These are phyloP conservation scores for Sugiyamaella grinbergsii DNA, from an alignment of 1,139 yeast genomes.

Conservation along the genomic window DNA sequence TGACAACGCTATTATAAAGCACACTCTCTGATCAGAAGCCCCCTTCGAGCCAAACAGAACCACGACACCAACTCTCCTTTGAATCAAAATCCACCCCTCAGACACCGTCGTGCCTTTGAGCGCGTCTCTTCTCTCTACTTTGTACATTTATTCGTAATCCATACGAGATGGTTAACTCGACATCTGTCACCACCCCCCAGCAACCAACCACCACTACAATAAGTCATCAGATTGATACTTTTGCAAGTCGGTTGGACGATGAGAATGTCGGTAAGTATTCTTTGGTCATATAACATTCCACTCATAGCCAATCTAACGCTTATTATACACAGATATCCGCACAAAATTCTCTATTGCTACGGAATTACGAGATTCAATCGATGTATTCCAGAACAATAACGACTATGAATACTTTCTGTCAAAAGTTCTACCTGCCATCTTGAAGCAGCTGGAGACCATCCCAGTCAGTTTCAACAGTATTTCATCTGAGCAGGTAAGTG, in stretches of 20 bases:
- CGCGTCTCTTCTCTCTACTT: too few relatives aligned
- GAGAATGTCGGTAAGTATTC: constrained; percentile 38
- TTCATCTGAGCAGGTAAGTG: constrained; percentile 39
- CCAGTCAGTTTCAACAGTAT: constrained; percentile 63
- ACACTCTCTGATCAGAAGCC: too few relatives aligned
- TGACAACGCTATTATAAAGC: too few relatives aligned
- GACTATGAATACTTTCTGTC: constrained; percentile 60
- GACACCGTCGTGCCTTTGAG: too few relatives aligned
- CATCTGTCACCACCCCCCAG: too few relatives aligned
- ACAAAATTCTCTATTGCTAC: constrained; percentile 67
- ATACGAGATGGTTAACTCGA: not conserved
- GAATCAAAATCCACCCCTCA: too few relatives aligned
- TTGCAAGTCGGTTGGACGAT: constrained; percentile 60
- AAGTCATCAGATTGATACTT: constrained; percentile 54
- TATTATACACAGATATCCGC: constrained; percentile 49
- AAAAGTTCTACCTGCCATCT: constrained; percentile 40
- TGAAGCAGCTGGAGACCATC: constrained; percentile 56
- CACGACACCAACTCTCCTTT: too few relatives aligned
- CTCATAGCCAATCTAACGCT: not conserved
- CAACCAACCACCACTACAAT: constrained; percentile 5
- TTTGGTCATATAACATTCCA: not conserved
- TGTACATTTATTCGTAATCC: too few relatives aligned
- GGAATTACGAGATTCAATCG: constrained; percentile 84
- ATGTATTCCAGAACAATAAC: constrained; percentile 73
- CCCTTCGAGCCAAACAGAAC: too few relatives aligned